phyloP scores from a whole-genome alignment of 352 stramenopile species.

The Pythium volutum region DNA sequence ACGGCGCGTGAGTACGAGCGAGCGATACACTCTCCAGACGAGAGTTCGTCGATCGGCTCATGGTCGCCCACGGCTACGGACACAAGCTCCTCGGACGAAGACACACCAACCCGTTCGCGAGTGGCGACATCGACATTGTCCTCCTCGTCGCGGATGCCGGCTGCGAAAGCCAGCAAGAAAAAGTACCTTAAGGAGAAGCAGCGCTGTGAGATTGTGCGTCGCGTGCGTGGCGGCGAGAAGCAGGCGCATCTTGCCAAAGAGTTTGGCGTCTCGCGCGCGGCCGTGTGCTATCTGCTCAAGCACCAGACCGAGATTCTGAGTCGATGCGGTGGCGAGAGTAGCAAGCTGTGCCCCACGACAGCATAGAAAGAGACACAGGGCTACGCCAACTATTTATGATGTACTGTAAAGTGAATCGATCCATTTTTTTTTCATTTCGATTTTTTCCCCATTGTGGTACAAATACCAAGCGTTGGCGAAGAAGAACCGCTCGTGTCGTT shows the following conservation, averaged over 20 bases:
- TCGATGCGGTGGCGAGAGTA: slow-evolving; percentile 25
- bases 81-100: slow-evolving; percentile 20
- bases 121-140: neutral
- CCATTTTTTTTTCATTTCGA: neutral
- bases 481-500: too few species aligned
- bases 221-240: slow-evolving; percentile 21
- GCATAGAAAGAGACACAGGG: too few species aligned
- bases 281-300: slow-evolving; percentile 41
- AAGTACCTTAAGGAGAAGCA: slow-evolving; percentile 71
- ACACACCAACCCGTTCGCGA: neutral
- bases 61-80: slow-evolving; percentile 1
- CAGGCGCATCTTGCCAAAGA: slow-evolving; percentile 23
- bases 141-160: neutral
- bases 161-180: slow-evolving; percentile 48
- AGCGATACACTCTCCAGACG: slow-evolving; percentile 13
- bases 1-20: slow-evolving; percentile 16
- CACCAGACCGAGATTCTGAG: slow-evolving; percentile 61
- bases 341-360: neutral
- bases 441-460: too few species aligned
- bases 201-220: slow-evolving; percentile 58
- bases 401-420: neutral
- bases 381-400: slow-evolving; percentile 8
- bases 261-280: slow-evolving; percentile 24
- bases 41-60: neutral
- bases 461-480: too few species aligned